Evolutionary conservation across 768 basidiomycete genomes (phyloP).

Genomic region (Rhodosporidiobolus odoratus): DNA sequence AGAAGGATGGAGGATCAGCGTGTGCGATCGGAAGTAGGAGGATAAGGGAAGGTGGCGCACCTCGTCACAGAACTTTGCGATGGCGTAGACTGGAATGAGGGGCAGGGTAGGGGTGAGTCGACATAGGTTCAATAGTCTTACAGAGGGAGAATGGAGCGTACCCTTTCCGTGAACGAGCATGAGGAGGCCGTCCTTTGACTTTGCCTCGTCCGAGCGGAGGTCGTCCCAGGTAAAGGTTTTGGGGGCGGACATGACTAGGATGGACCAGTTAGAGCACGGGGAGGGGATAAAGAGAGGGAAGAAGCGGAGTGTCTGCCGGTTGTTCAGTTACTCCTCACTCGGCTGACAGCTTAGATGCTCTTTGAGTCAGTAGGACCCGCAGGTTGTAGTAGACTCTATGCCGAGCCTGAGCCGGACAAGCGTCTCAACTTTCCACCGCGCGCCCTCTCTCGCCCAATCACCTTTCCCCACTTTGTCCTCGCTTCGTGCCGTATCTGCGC

Average conservation of each 20-base stretch:
- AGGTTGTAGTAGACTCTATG: too few relatives aligned
- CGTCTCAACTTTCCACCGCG: too few relatives aligned
- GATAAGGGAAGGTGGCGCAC: conserved; percentile 54
- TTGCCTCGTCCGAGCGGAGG: conserved; percentile 55
- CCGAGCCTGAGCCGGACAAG: too few relatives aligned
- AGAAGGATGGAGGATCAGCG: neutral
- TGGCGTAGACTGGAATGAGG: conserved; percentile 71
- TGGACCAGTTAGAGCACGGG: neutral
- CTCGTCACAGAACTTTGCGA: conserved; percentile 84
- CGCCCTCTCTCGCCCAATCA: too few relatives aligned
- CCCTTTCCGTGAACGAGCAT: conserved; percentile 81
- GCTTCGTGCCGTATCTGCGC: too few relatives aligned
- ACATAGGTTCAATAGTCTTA: neutral
- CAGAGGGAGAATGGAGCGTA: conserved; percentile 44
- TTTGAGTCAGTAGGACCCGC: too few relatives aligned
- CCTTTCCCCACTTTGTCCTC: too few relatives aligned
- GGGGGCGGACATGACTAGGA: conserved; percentile 21
- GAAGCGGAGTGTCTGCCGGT: neutral
- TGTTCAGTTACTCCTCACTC: too few relatives aligned
- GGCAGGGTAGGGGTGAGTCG: conserved; percentile 14
- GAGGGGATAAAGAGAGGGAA: neutral
- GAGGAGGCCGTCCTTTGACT: conserved; percentile 70
- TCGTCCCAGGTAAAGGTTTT: conserved; percentile 51
- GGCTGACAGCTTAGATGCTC: too few relatives aligned
- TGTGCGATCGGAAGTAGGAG: neutral